phyloP scores from a whole-genome alignment of 1,139 yeast species.

The Protomyces gravidus region DNA sequence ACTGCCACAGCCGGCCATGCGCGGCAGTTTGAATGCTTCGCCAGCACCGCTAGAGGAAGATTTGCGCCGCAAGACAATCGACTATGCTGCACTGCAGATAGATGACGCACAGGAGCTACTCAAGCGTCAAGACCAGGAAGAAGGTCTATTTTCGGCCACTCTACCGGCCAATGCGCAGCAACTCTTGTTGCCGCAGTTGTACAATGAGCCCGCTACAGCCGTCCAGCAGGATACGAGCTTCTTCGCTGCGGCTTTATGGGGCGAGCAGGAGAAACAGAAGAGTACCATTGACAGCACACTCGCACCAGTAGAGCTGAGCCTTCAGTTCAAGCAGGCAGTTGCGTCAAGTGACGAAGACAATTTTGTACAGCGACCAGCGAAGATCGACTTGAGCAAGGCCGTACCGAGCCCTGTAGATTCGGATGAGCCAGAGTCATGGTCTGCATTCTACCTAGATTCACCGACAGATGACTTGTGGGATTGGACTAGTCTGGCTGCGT shows the following conservation, averaged over 20 bases:
- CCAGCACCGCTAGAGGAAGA: conserved; percentile 1
- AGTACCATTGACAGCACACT: neutral
- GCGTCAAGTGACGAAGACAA: neutral
- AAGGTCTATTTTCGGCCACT: conserved; percentile 6
- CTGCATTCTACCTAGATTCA: neutral
- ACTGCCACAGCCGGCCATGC: conserved; percentile 12
- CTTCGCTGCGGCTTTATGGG: neutral
- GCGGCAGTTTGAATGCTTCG: neutral
- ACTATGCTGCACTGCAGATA: conserved; percentile 5
- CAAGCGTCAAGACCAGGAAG: neutral
- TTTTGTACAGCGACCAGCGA: neutral
- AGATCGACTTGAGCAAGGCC: neutral
- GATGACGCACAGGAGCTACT: neutral
- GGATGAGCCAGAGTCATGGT: neutral
- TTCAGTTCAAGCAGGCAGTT: neutral
- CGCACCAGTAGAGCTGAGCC: neutral
- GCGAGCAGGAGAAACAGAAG: neutral
- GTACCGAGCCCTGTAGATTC: neutral
- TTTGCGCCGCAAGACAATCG: conserved; percentile 8
- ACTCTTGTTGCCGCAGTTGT: conserved; percentile 8
- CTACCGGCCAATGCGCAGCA: conserved; percentile 19
- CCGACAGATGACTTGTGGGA: neutral
- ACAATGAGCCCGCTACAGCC: neutral
- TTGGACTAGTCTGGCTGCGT: neutral
- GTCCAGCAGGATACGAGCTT: neutral